Evolutionary conservation across 2,329 filamentous ascomycete species (phyloP).

Genomic region (Diplocarpon mali): DNA sequence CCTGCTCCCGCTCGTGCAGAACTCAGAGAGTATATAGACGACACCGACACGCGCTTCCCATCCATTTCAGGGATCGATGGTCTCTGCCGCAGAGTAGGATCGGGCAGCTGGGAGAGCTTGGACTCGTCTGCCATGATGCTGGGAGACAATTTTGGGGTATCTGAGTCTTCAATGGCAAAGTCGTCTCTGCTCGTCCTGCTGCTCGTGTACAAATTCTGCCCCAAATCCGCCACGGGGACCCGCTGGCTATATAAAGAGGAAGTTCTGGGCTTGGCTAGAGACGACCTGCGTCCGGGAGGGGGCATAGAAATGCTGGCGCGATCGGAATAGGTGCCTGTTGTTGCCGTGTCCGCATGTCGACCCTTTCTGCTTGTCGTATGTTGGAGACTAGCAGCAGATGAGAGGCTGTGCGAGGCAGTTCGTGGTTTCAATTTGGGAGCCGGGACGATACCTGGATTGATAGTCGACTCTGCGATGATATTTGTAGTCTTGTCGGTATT

Average conservation of each 20-base stretch:
- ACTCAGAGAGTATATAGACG: constrained; percentile 60
- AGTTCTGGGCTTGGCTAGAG: constrained; percentile 29
- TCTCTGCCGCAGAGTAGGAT: constrained; percentile 35
- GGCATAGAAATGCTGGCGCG: constrained; percentile 55
- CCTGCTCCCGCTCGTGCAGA: constrained; percentile 39
- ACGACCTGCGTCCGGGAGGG: constrained; percentile 36
- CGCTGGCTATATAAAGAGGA: constrained; percentile 25
- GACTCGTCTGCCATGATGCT: constrained; percentile 24
- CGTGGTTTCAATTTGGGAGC: constrained; percentile 10
- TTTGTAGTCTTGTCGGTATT: constrained; percentile 1
- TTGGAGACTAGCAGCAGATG: constrained; percentile 34
- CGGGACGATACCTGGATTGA: background rate
- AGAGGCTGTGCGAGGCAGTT: constrained; percentile 30
- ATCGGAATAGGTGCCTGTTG: constrained; percentile 44
- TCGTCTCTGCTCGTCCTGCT: constrained; percentile 28
- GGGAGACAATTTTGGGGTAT: constrained; percentile 36
- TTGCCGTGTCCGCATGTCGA: constrained; percentile 47
- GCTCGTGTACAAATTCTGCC: constrained; percentile 26
- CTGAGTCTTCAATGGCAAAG: constrained; percentile 37
- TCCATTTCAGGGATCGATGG: constrained; percentile 41
- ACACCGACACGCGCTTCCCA: constrained; percentile 58
- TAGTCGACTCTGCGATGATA: background rate
- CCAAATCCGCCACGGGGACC: constrained; percentile 33
- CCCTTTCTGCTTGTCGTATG: constrained; percentile 37
- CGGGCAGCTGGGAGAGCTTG: constrained; percentile 31